phyloP scores from a whole-genome alignment of 2,329 filamentous ascomycete genomes.

The Botrytis fabae region DNA sequence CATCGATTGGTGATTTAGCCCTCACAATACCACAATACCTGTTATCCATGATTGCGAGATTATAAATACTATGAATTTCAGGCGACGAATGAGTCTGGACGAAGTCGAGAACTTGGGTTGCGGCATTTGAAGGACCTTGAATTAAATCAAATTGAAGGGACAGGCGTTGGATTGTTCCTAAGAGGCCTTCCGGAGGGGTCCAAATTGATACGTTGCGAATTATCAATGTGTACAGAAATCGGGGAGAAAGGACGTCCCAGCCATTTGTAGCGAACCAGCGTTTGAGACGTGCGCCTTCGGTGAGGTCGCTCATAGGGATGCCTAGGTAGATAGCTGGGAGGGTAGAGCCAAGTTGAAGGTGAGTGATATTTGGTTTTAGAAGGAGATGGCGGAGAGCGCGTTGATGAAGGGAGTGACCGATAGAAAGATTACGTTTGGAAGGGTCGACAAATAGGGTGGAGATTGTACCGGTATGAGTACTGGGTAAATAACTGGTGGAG shows the following conservation, averaged over 20 bases:
- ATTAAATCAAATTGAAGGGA: constrained; percentile 65
- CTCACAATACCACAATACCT: constrained; percentile 64
- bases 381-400: constrained; percentile 78
- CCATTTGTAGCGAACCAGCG: constrained; percentile 90
- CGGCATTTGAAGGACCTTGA: constrained; percentile 60
- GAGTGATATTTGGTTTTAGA: constrained; percentile 50
- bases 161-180: constrained; percentile 52
- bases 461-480: constrained; percentile 59
- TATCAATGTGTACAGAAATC: constrained; percentile 63
- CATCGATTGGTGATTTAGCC: constrained; percentile 62
- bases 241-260: constrained; percentile 72
- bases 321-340: constrained; percentile 86
- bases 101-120: constrained; percentile 59
- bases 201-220: constrained; percentile 60
- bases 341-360: constrained; percentile 74
- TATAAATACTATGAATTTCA: constrained; percentile 66
- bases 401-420: constrained; percentile 86
- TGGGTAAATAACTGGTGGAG: constrained; percentile 77
- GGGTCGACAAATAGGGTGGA: constrained; percentile 91
- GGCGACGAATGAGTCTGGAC: constrained; percentile 55
- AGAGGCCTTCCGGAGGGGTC: constrained; percentile 61
- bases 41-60: constrained; percentile 60
- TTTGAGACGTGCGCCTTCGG: constrained; percentile 48
- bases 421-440: constrained; percentile 79
- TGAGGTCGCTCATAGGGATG: constrained; percentile 65